These are phyloP conservation scores for Pugionium dolabratum DNA, from an alignment of 345 rosid genomes.

Conservation along the genomic window DNA sequence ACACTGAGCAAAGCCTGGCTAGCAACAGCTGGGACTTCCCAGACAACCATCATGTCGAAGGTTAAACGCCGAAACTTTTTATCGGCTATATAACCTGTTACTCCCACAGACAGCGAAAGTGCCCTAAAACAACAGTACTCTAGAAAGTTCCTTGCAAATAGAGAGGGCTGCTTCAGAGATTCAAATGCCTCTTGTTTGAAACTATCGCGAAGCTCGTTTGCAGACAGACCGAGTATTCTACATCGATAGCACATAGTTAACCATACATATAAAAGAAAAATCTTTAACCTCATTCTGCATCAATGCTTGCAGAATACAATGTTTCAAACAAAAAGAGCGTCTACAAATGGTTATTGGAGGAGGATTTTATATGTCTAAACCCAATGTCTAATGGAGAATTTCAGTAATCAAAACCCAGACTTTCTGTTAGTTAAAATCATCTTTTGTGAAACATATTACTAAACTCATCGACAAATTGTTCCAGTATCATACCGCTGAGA, in stretches of 20 bases:
- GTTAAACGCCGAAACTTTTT: slow-evolving; percentile 80
- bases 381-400: background rate
- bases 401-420: background rate
- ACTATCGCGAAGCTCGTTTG: slow-evolving; percentile 66
- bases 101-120: slow-evolving; percentile 66
- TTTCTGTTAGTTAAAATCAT: background rate
- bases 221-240: slow-evolving; percentile 71
- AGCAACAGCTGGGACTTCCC: slow-evolving; percentile 79
- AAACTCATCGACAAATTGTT: background rate
- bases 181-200: slow-evolving; percentile 83
- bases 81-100: slow-evolving; percentile 71
- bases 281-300: background rate
- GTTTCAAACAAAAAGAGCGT: no score
- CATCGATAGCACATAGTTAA: slow-evolving; percentile 36
- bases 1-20: slow-evolving; percentile 65
- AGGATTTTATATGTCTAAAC: background rate
- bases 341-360: no score
- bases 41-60: slow-evolving; percentile 94
- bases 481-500: background rate
- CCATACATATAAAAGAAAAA: background rate
- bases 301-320: background rate
- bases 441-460: slow-evolving; percentile 1
- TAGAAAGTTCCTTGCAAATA: slow-evolving; percentile 82
- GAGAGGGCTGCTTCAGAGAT: slow-evolving; percentile 65
- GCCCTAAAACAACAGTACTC: slow-evolving; percentile 93